Percentiles rank a stretch among this genome's conserved stretches.
Evolutionary conservation across 495 filamentous ascomycete genomes (phyloP).

Genomic region (Apodospora peruviana): DNA sequence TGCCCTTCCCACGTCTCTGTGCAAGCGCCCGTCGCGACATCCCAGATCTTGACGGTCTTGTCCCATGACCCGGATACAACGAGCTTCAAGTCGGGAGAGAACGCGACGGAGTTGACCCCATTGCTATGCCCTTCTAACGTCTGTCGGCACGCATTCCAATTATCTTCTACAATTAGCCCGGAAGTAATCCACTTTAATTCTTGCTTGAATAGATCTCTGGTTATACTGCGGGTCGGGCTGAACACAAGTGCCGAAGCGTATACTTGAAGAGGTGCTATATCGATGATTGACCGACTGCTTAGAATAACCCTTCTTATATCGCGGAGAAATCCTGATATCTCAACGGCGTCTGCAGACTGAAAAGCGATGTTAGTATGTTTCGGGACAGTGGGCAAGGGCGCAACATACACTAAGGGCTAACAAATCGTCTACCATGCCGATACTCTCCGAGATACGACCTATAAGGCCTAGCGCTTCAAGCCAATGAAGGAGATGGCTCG

Average conservation of each 20-base stretch:
- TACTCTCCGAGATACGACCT: conserved; percentile 19
- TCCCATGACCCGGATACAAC: conserved; percentile 31
- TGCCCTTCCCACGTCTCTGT: conserved; percentile 7
- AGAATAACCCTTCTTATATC: conserved; percentile 23
- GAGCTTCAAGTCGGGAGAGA: conserved; percentile 8
- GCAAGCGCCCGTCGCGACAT: conserved; percentile 14
- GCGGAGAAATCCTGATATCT: conserved; percentile 8
- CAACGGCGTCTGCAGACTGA: conserved; percentile 1
- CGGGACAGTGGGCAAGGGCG: neutral
- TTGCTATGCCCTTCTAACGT: neutral
- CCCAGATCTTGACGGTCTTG: conserved; percentile 28
- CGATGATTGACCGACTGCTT: conserved; percentile 18
- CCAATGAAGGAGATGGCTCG: conserved; percentile 36
- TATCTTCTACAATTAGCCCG: too few species aligned
- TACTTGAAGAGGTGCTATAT: conserved; percentile 14
- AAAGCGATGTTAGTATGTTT: neutral
- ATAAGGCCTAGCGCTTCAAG: conserved; percentile 26
- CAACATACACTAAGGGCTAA: conserved; percentile 13
- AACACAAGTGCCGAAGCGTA: conserved; percentile 8
- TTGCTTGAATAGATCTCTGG: neutral
- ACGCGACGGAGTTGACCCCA: neutral
- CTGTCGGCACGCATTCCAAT: too few species aligned
- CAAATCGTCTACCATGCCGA: conserved; percentile 18
- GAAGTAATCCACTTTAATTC: conserved; percentile 1
- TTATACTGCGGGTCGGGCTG: conserved; percentile 6